phyloP scores from a whole-genome alignment of 2,329 filamentous ascomycete genomes.

The Xylaria arbuscula region DNA sequence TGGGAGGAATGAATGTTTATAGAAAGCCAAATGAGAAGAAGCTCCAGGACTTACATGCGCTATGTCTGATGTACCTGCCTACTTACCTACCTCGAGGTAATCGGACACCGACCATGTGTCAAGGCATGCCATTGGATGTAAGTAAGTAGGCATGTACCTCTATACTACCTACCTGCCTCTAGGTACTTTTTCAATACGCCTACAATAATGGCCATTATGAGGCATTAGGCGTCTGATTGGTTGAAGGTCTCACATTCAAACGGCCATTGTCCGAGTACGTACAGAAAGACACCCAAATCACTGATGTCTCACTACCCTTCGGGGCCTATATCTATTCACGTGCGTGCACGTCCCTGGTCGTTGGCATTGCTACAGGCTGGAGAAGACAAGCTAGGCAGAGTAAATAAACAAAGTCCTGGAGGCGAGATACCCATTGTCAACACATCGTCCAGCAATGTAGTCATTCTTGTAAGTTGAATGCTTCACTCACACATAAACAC shows the following conservation, averaged over 20 bases:
- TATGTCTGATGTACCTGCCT: slow-evolving; percentile 4
- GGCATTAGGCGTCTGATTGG: neutral
- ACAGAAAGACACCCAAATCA: neutral
- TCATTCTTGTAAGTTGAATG: neutral
- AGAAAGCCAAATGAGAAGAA: slow-evolving; percentile 19
- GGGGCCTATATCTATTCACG: neutral
- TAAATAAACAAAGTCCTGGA: neutral
- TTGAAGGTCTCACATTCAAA: neutral
- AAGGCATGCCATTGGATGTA: neutral
- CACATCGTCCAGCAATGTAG: neutral
- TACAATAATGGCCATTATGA: neutral
- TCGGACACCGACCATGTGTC: neutral
- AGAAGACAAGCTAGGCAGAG: neutral
- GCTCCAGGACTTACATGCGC: neutral
- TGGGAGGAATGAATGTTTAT: slow-evolving; percentile 37
- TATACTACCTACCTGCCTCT: neutral
- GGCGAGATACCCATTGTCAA: neutral
- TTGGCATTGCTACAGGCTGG: neutral
- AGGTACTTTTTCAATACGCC: neutral
- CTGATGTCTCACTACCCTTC: neutral
- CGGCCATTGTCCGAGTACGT: neutral
- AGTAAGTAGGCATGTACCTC: neutral
- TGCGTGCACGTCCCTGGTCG: slow-evolving; percentile 2
- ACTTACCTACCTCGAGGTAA: neutral
- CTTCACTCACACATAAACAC: neutral